Conservation (phyloP, 768 basidiomycete genomes). For the Cantharellus anzutake region DNA sequence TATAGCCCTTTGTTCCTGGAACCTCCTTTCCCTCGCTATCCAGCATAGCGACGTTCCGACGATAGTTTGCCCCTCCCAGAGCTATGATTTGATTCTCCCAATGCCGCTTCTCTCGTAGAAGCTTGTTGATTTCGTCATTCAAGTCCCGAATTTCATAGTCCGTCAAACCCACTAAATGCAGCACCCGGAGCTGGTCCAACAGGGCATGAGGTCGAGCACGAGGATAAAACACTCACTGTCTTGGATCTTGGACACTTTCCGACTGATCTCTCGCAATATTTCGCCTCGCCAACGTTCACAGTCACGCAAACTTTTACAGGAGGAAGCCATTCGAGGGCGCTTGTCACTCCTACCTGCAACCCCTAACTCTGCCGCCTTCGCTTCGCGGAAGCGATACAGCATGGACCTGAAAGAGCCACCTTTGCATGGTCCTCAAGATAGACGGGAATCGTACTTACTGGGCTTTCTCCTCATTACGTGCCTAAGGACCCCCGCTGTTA, state of each 20-base stretch:
- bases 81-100: conserved; percentile 99
- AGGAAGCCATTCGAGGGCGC: conserved; percentile 81
- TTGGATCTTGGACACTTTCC: conserved; percentile 97
- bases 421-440: conserved; percentile 10
- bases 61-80: conserved; percentile 88
- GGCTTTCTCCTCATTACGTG: conserved; percentile 96
- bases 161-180: conserved; percentile 54
- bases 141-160: conserved; percentile 93
- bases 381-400: conserved; percentile 90
- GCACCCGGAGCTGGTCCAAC: neutral
- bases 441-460: conserved; percentile 25
- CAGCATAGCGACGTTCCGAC: conserved; percentile 81
- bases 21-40: conserved; percentile 94
- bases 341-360: conserved; percentile 67
- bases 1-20: conserved; percentile 93
- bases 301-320: conserved; percentile 79
- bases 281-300: conserved; percentile 96
- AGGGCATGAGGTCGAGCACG: neutral
- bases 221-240: conserved; percentile 39
- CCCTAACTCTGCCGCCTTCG: conserved; percentile 89
- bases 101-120: conserved; percentile 87
- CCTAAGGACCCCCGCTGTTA: conserved; percentile 25
- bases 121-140: conserved; percentile 94
- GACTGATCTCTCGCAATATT: conserved; percentile 79
- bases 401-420: conserved; percentile 29